These are phyloP conservation scores for Candida germanica DNA, from an alignment of 805 yeast genomes.

Conservation along the genomic window DNA sequence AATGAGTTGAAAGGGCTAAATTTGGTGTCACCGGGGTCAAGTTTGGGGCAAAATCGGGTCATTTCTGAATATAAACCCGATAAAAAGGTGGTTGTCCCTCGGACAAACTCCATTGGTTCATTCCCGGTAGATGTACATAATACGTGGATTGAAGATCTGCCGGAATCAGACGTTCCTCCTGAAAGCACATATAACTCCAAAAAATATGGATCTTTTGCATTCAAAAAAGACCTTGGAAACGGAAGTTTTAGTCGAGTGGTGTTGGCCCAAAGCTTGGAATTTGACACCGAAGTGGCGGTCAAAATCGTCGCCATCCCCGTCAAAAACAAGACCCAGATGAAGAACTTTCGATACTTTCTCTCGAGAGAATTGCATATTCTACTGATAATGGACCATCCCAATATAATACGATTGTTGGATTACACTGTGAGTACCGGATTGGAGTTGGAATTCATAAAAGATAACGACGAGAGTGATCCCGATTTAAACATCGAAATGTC, in stretches of 20 bases:
- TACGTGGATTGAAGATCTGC: not conserved
- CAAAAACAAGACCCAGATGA: slow-evolving; percentile 19
- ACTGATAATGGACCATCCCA: slow-evolving; percentile 55
- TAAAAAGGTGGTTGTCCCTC: slow-evolving; percentile 13
- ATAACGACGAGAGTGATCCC: slow-evolving; percentile 16
- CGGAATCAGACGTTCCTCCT: slow-evolving; percentile 3
- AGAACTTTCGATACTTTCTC: slow-evolving; percentile 37
- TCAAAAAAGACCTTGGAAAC: slow-evolving; percentile 45
- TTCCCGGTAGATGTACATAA: not conserved
- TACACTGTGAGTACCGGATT: slow-evolving; percentile 33
- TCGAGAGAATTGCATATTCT: slow-evolving; percentile 70
- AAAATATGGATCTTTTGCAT: slow-evolving; percentile 8
- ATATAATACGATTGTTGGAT: slow-evolving; percentile 62
- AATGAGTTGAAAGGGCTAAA: too few species aligned
- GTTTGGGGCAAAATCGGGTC: too few species aligned
- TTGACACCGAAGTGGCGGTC: slow-evolving; percentile 53
- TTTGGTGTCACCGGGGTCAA: too few species aligned
- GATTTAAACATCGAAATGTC: not conserved
- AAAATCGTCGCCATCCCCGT: slow-evolving; percentile 54
- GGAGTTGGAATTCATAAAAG: not conserved
- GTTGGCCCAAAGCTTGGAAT: slow-evolving; percentile 34
- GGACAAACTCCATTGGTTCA: slow-evolving; percentile 1
- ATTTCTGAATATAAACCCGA: slow-evolving; percentile 39
- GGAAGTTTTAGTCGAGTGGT: slow-evolving; percentile 72
- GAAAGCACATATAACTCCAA: slow-evolving; percentile 1